Evolutionary conservation across 306 rosid genomes (phyloP).

Genomic region (Cicer judaicum): DNA sequence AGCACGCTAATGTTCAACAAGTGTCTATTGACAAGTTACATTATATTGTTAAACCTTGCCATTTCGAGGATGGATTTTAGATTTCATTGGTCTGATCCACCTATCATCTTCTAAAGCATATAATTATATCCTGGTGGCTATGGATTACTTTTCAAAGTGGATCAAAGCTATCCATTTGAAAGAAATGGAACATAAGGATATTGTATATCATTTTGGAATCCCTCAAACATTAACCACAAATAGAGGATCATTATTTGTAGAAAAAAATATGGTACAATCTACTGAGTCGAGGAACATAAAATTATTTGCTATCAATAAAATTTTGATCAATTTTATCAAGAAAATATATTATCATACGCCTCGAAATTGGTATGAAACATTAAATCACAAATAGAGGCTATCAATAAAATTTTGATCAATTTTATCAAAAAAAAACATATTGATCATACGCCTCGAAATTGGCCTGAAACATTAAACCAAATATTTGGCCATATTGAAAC

Average conservation of each 20-base stretch:
- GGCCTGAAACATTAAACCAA: neutral
- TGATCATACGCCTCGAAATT: too few species aligned
- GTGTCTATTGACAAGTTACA: too few species aligned
- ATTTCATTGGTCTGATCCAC: neutral
- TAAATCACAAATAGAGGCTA: too few species aligned
- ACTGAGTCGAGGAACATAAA: neutral
- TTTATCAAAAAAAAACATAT: too few species aligned
- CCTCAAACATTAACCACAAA: neutral
- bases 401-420: too few species aligned
- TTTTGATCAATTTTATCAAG: neutral
- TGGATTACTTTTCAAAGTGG: neutral
- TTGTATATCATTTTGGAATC: neutral
- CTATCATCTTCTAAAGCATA: neutral
- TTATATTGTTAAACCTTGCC: neutral
- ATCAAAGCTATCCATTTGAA: neutral
- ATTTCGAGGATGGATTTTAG: neutral
- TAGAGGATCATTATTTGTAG: neutral
- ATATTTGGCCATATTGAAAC: neutral
- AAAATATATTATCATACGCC: neutral
- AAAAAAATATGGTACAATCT: neutral
- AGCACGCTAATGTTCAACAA: neutral
- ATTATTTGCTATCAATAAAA: neutral
- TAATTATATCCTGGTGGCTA: neutral
- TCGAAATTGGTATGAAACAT: too few species aligned
- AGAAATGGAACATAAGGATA: neutral